These are phyloP conservation scores for Populus hybrid DNA, from an alignment of 441 rosid species.

Conservation along the genomic window DNA sequence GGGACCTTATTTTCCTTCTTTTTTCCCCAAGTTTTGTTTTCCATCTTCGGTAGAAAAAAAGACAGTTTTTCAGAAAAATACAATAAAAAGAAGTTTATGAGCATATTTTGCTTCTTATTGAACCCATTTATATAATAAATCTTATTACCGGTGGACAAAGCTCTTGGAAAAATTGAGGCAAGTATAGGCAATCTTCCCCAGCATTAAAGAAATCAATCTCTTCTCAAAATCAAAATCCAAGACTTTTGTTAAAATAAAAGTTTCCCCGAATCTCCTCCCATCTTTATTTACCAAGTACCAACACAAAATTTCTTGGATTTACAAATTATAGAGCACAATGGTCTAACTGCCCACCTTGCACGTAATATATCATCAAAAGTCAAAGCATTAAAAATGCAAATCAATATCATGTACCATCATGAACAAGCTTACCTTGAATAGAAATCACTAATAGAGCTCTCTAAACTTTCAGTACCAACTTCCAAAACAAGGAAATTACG, in stretches of 20 bases:
- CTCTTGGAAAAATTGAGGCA: neutral
- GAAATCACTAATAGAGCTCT: slow-evolving; percentile 91
- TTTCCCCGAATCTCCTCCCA: neutral
- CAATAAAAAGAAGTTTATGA: neutral
- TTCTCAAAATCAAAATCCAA: neutral
- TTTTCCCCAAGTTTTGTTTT: neutral
- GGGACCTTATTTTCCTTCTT: neutral
- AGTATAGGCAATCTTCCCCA: neutral
- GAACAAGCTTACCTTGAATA: slow-evolving; percentile 93
- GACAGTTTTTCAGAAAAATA: too few relatives aligned
- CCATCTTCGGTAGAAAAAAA: neutral
- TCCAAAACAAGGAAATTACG: slow-evolving; percentile 92
- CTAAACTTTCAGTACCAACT: slow-evolving; percentile 97
- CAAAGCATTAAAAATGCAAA: neutral
- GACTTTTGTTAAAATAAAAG: neutral
- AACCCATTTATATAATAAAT: neutral
- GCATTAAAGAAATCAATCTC: neutral
- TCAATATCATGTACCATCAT: neutral
- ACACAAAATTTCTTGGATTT: neutral
- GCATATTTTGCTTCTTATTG: too few relatives aligned
- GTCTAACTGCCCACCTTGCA: neutral
- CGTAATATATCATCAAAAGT: neutral
- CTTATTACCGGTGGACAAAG: neutral
- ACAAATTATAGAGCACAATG: neutral
- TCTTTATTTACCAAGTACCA: neutral